Evolutionary conservation across 345 rosid genomes (phyloP).

Genomic region (Linum lewisii): DNA sequence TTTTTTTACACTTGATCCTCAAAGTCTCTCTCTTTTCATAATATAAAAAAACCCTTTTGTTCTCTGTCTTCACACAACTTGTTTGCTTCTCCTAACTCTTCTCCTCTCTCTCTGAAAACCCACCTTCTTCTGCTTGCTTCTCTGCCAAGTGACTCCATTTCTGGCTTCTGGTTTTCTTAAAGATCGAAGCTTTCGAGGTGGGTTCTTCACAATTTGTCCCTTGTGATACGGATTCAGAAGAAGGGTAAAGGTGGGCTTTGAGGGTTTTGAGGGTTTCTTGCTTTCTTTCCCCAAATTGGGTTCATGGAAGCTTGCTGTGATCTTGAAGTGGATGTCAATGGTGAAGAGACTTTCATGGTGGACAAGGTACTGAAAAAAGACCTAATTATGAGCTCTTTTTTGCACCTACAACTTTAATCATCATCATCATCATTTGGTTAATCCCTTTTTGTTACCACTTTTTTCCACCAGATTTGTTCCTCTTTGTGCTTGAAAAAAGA

Average conservation of each 20-base stretch:
- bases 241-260: constrained; percentile 14
- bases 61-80: constrained; percentile 18
- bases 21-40: not conserved
- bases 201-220: not conserved
- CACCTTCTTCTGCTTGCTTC: constrained; percentile 5
- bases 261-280: too few species aligned
- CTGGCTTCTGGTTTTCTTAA: not conserved
- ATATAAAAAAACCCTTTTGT: constrained; percentile 7
- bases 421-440: too few species aligned
- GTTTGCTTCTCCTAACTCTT: constrained; percentile 17
- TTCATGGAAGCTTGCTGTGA: constrained; percentile 68
- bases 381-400: not conserved
- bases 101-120: not conserved
- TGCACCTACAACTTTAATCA: not conserved
- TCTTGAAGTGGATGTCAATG: constrained; percentile 92
- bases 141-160: not conserved
- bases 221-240: constrained; percentile 3
- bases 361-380: constrained; percentile 41
- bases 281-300: constrained; percentile 12
- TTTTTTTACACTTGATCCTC: not conserved
- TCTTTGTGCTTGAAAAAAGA: not conserved
- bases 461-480: not conserved
- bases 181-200: not conserved
- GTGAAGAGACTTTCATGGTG: constrained; percentile 72
- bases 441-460: not conserved